Conservation (phyloP, 1,284 basidiomycete species). For the Trichosporon ovoides region DNA sequence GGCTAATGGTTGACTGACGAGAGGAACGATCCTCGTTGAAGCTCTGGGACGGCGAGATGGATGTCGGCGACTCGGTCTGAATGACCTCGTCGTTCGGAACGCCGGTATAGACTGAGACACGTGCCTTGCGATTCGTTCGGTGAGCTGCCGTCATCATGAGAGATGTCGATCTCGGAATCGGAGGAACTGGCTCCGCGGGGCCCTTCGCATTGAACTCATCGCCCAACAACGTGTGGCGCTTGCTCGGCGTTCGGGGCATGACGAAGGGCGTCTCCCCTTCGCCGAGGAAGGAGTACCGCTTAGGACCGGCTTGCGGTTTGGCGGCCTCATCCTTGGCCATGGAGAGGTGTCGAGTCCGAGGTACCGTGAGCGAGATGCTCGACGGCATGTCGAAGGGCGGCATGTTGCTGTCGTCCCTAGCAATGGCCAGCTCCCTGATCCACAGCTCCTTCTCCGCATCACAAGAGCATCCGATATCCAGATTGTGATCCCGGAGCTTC, state of each 20-base stretch:
- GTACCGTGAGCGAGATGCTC: conserved; percentile 27
- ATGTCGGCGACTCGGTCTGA: conserved; percentile 36
- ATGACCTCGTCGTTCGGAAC: conserved; percentile 1
- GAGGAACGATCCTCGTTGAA: background rate
- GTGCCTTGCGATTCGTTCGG: background rate
- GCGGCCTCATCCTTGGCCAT: background rate
- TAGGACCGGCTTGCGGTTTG: background rate
- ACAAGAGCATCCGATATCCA: conserved; percentile 78
- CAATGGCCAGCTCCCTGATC: conserved; percentile 60
- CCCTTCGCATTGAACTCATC: conserved; percentile 1
- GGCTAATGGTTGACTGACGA: background rate
- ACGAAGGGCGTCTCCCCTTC: background rate
- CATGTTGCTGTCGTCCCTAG: conserved; percentile 37
- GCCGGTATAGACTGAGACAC: background rate
- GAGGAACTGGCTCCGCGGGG: background rate
- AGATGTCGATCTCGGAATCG: background rate
- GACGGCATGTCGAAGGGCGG: conserved; percentile 47
- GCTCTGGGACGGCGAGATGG: conserved; percentile 53
- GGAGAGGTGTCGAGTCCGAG: conserved; percentile 9
- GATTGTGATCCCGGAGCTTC: conserved; percentile 60
- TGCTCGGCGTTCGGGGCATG: background rate
- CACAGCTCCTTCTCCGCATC: conserved; percentile 72
- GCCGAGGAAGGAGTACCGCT: conserved; percentile 9
- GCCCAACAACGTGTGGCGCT: conserved; percentile 12
- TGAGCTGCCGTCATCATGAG: background rate